Base-by-base conservation (phyloP, 805 yeast species). In the Yamadazyma sp. region DNA sequence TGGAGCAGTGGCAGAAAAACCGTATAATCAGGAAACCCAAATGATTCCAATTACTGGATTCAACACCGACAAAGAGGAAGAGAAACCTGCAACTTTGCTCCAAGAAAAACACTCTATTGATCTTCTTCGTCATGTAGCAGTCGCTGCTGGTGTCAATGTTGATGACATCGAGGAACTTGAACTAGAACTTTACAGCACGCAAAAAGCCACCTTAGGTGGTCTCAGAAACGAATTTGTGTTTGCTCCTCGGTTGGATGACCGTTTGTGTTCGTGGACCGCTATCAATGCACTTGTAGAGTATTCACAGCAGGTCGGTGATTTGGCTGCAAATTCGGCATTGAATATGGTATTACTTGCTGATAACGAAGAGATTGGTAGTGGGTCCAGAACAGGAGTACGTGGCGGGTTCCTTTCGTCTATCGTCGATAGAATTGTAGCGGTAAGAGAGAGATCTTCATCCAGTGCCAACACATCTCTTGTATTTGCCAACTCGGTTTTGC, bases 1-100 rank as follows among this genome's bases (percentile, higher is more conserved):
- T 57, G 95, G 95, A 32, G 80, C 80, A 5, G 71, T 88, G 2
- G 53, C 61, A 16, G 82, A 82, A 6, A 30, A 30, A 12, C 15
- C 11, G 13, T 84, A 82, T 64, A 85, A 88, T 63, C 67, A 64
- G 38, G 95, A 87, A 57, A 82, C 84, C 18, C 78, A 81, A 53
- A 80, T 84, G 35, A 84, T 85, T 13, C 96, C 96, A 1, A 78
- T 88, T 10, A 66, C 83, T 37, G 95, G 89, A 0, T 82, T 70
- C 48, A 17, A 20, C 10, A 15, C 31, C 6, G 21, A 34, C 3
- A 26, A 13, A 2, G 37, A 44, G 20, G 13, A 23, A 19, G 25
- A n/a, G 21, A 10, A 9, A 10, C 31, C 5, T 10, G 33, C 19
- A 4, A 8, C 19, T 14, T 14, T n/a, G 2, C 23, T 30, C 15